Conservation (phyloP, 2,329 filamentous ascomycete genomes). For the Sporothrix variecibatus region DNA sequence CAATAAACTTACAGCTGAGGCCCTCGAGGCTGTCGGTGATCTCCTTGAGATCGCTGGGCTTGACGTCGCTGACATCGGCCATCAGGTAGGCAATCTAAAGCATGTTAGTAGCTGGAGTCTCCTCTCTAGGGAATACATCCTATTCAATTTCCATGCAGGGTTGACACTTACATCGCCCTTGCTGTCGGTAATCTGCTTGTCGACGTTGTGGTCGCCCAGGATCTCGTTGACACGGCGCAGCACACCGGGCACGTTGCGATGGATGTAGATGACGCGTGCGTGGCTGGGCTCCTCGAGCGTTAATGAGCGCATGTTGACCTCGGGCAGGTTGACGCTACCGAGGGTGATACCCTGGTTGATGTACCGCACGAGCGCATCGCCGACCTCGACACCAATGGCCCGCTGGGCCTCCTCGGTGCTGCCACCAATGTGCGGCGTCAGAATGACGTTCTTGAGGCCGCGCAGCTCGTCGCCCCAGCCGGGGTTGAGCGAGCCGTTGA, state of each 20-base stretch:
- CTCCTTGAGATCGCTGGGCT: constrained; percentile 77
- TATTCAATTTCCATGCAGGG: too few species aligned
- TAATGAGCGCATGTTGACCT: constrained; percentile 85
- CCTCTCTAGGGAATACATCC: background rate
- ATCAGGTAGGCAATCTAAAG: constrained; percentile 75
- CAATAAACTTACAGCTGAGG: constrained; percentile 66
- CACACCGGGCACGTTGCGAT: constrained; percentile 95
- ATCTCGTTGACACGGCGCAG: constrained; percentile 94
- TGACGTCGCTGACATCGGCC: constrained; percentile 92
- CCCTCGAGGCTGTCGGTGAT: constrained; percentile 81
- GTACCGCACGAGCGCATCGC: constrained; percentile 83
- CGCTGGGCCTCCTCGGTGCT: constrained; percentile 97
- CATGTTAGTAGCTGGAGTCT: constrained; percentile 4
- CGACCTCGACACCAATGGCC: constrained; percentile 92
- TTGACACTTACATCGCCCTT: constrained; percentile 69
- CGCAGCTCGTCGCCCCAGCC: constrained; percentile 82
- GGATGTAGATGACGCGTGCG: constrained; percentile 91
- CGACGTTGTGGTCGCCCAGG: constrained; percentile 91
- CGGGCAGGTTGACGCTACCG: constrained; percentile 95
- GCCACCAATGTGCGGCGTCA: constrained; percentile 95
- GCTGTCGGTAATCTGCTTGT: constrained; percentile 98
- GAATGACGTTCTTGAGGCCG: constrained; percentile 84
- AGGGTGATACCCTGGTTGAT: constrained; percentile 93
- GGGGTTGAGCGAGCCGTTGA: constrained; percentile 76
- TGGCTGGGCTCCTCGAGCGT: constrained; percentile 88